Base-by-base conservation (phyloP, 441 rosid genomes). In the Brassica balearica region DNA sequence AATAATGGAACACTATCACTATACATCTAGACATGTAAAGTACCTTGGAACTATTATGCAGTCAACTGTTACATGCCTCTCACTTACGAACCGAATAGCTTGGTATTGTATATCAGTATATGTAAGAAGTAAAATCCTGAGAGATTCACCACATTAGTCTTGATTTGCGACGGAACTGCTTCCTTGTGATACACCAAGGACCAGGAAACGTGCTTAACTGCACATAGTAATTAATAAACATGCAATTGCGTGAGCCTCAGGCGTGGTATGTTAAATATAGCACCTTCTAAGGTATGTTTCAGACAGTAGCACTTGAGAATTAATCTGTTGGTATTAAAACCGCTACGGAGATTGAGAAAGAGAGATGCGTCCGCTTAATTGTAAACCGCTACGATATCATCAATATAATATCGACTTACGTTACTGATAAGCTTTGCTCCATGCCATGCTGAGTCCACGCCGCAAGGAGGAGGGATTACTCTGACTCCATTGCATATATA, bases 341-440 rank as follows among this genome's bases (percentile, higher is more conserved):
- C 15, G 14, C 34, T 8, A 71, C 8, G 72, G 62, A 69, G 20
- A 41, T 27, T 51, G 43, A 58, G 22, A 22, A 8, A 41, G 58
- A 38, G 23, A 36, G 6, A 6, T 65, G 2, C 11, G 2, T 59
- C 22, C 22, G 62, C 25, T 59, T 41, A 27, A 56, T 25, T 15
- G 23, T 12, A 65, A 36, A 17, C 46, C 66, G 19, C 19, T 19
- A 19, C 19, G 19, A 53, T 19, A 34, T 12, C 41, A 69, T 41
- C 32, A 32, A 59, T 17, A 55, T 7, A 41, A 41, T 53, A 2
- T 84, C 56, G 65, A 69, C 92, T 91, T 87, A 95, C 99, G 55
- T 90, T 95, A 88, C 91, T 84, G 55, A 93, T 81, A 63, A 87
- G 88, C 84, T 95, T 95, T 20, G 94, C 97, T 51, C 99, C 97